These are phyloP conservation scores for Chlamydomonas sphaeroides DNA, from an alignment of 139 green algal genomes.

Conservation along the genomic window DNA sequence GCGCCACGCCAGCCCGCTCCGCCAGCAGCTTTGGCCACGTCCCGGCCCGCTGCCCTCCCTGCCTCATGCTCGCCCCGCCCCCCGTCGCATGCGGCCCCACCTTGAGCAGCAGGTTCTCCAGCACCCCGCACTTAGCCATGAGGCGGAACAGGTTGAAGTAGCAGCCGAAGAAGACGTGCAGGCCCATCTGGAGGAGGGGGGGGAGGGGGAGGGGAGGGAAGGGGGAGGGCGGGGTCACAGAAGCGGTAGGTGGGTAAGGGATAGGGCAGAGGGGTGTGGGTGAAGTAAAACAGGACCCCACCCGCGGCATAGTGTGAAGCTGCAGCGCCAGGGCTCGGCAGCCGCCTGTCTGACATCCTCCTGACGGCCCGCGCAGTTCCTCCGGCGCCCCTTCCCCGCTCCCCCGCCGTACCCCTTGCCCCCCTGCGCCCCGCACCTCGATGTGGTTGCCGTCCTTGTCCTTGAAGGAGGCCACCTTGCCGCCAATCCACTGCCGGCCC, in stretches of 20 bases:
- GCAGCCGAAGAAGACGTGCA: conserved; percentile 97
- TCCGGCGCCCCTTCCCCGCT: neutral
- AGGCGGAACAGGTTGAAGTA: conserved; percentile 96
- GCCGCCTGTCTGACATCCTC: no score
- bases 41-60: neutral
- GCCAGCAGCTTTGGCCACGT: no score
- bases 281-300: no score
- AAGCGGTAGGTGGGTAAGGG: no score
- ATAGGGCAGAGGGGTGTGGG: no score
- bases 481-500: conserved; percentile 87
- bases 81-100: no score
- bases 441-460: conserved; percentile 98
- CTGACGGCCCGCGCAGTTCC: no score
- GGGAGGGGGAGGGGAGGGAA: neutral
- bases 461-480: conserved; percentile 93
- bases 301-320: no score
- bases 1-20: neutral
- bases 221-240: neutral
- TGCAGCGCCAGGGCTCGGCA: no score
- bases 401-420: no score
- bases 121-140: conserved; percentile 95
- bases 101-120: conserved; percentile 96
- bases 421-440: conserved; percentile 62
- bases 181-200: conserved; percentile 79
- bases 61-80: neutral